These are phyloP conservation scores for Termitomyces sp. DNA, from an alignment of 768 basidiomycete species.

Conservation along the genomic window DNA sequence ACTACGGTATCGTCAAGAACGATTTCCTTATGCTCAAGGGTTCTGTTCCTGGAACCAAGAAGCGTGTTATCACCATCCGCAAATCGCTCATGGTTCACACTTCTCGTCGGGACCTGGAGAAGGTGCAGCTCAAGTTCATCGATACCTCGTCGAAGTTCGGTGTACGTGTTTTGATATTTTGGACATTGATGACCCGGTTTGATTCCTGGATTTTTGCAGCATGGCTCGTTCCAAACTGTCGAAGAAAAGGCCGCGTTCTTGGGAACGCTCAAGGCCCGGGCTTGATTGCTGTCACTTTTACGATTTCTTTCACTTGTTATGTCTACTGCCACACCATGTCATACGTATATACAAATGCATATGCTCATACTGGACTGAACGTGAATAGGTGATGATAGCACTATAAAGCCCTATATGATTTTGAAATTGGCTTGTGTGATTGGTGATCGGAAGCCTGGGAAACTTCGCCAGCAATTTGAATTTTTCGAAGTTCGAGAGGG, in stretches of 20 bases:
- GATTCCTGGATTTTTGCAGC: slow-evolving; percentile 42
- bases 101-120: slow-evolving; percentile 93
- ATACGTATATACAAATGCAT: slow-evolving; percentile 23
- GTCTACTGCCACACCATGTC: slow-evolving; percentile 40
- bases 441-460: slow-evolving; percentile 18
- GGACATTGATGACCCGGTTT: neutral
- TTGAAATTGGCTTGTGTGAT: slow-evolving; percentile 4
- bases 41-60: slow-evolving; percentile 92
- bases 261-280: slow-evolving; percentile 84
- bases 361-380: slow-evolving; percentile 8
- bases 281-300: slow-evolving; percentile 45
- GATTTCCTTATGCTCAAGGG: slow-evolving; percentile 98
- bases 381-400: neutral
- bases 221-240: slow-evolving; percentile 95
- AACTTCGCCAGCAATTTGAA: slow-evolving; percentile 7
- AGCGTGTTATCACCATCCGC: slow-evolving; percentile 96
- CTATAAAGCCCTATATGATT: neutral
- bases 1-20: slow-evolving; percentile 98
- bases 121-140: slow-evolving; percentile 98
- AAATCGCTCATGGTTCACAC: slow-evolving; percentile 98
- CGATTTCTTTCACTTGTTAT: slow-evolving; percentile 34
- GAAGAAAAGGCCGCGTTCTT: slow-evolving; percentile 96
- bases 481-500: slow-evolving; percentile 5
- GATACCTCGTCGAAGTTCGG: slow-evolving; percentile 98
- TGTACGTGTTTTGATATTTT: slow-evolving; percentile 45